Evolutionary conservation across 2,329 filamentous ascomycete genomes (phyloP), one percentile per base, ranked within the genome.

Genomic region (Diaporthe vaccinii): DNA sequence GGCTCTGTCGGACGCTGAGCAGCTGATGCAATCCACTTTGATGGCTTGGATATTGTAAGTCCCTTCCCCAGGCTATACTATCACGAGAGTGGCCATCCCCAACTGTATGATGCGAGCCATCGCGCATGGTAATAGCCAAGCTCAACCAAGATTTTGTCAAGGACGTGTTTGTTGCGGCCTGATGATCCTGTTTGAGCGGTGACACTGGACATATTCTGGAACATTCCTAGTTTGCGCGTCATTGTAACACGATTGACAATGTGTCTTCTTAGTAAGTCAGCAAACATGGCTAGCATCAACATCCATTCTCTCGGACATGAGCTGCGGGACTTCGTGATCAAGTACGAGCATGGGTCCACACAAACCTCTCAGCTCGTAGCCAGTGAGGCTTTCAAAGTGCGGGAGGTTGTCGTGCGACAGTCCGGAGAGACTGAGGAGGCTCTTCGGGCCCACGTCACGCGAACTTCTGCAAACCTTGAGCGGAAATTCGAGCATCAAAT

Each of bases 11-110:
- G 61, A 34, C 9, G 31, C 41, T 8, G 61, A 67, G 28, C 61
- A 67, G 28, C 1, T 67, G 10, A 67, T 67, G 61, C 61, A 67
- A 34, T 36, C 28, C 5, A 8, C 9, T 49, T n/a, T 67, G 3
- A 10, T 67, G 20, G 61, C 41, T 0, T 67, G 61, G 61, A 49
- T 67, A 0, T 67, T 67, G 61, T 67, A 15, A 20, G 61, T 49
- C 41, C 1, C 8, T 2, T n/a, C 25, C 34, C 3, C 17, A 12
- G 12, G 0, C 4, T 2, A 34, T 4, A 7, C 8, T 14, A 3
- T 9, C 25, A 6, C 8, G 0, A n/a, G 28, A 4, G 17, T 17
- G 9, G 25, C 41, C 31, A 20, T 15, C 14, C 31, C 8, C 12
- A 12, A 46, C 1, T 15, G n/a, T 15, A 25, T 15, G n/a, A 14